Conservation (phyloP, 257 asterid genomes). For the Cinchona pubescens region DNA sequence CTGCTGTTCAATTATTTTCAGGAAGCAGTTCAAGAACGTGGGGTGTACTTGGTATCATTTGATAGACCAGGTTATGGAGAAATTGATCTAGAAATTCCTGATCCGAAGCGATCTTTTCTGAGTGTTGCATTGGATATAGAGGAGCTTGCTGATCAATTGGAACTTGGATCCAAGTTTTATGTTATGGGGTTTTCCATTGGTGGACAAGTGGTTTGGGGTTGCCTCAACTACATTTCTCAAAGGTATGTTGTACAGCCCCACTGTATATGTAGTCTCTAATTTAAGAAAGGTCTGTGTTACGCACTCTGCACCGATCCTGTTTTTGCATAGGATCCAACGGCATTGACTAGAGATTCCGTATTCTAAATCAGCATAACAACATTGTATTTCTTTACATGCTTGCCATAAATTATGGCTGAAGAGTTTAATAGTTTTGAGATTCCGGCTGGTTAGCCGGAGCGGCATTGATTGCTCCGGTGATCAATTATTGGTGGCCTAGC, state of each 20-base stretch:
- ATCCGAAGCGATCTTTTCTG: slow-evolving; percentile 50
- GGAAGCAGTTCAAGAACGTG: slow-evolving; percentile 53
- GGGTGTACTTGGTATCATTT: slow-evolving; percentile 58
- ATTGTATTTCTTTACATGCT: background rate
- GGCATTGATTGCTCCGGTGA: slow-evolving; percentile 53
- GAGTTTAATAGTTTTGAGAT: background rate
- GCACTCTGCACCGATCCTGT: too few relatives aligned
- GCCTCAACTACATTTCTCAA: slow-evolving; percentile 66
- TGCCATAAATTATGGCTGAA: background rate
- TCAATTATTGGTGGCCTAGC: slow-evolving; percentile 79
- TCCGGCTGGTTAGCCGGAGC: slow-evolving; percentile 61
- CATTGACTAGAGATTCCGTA: too few relatives aligned
- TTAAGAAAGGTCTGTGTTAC: too few relatives aligned
- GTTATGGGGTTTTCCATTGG: slow-evolving; percentile 69
- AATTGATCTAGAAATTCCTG: slow-evolving; percentile 84
- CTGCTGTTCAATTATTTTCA: slow-evolving; percentile 19
- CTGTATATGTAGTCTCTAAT: background rate
- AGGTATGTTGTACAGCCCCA: slow-evolving; percentile 29
- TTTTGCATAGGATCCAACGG: too few relatives aligned
- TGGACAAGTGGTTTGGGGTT: slow-evolving; percentile 72
- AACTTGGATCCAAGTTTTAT: slow-evolving; percentile 60
- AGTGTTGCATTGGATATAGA: slow-evolving; percentile 63
- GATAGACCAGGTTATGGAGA: slow-evolving; percentile 84
- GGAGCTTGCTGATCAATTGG: slow-evolving; percentile 61
- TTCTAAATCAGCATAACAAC: too few relatives aligned